Evolutionary conservation across 2,329 filamentous ascomycete species (phyloP).

Genomic region (Hypoxylon sp.): DNA sequence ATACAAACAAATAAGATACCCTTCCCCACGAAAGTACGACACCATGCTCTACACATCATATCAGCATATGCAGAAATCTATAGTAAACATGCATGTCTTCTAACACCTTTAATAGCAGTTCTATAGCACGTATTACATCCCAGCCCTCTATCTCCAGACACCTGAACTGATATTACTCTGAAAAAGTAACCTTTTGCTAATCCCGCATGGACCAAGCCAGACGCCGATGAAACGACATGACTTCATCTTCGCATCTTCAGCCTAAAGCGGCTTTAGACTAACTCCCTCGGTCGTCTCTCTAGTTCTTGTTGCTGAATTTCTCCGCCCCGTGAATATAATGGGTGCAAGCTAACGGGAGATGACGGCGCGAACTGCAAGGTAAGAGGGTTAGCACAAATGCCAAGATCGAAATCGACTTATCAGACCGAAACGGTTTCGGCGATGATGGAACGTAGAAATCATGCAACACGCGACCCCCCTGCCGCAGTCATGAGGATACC

Average conservation of each 20-base stretch:
- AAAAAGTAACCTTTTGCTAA: background rate
- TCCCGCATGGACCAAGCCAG: background rate
- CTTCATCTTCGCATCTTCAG: background rate
- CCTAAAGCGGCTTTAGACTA: slow-evolving; percentile 5
- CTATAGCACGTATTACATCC: background rate
- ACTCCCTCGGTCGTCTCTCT: background rate
- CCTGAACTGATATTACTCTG: background rate
- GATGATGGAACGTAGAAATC: background rate
- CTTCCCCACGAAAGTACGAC: too few species aligned
- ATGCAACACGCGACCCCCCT: background rate
- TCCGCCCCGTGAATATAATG: background rate
- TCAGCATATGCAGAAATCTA: too few species aligned
- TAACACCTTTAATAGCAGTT: background rate
- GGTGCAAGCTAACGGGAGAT: background rate
- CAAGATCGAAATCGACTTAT: background rate
- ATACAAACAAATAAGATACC: too few species aligned
- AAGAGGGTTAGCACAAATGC: background rate
- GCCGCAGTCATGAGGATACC: background rate
- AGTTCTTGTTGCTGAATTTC: slow-evolving; percentile 1
- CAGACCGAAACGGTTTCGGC: background rate
- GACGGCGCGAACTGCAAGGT: background rate
- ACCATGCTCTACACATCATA: too few species aligned
- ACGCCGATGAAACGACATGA: background rate
- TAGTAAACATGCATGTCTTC: background rate
- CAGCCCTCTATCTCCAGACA: background rate